Evolutionary conservation across 208 protist species (phyloP).

Genomic region (Trypanosoma boissoni): DNA sequence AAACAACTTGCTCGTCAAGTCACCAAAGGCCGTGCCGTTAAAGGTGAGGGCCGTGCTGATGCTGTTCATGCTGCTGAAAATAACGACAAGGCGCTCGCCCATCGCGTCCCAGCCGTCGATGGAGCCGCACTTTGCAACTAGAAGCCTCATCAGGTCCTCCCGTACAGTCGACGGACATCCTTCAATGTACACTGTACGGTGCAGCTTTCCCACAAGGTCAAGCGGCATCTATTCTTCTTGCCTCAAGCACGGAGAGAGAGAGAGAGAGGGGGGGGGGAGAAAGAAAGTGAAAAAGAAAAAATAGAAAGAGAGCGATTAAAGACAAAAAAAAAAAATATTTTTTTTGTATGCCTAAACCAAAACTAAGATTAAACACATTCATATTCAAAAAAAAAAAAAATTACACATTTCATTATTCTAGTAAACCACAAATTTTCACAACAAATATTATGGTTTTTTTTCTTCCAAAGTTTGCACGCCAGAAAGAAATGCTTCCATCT

Average conservation of each 20-base stretch:
- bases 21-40: constrained; percentile 69
- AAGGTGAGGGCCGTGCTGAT: constrained; percentile 80
- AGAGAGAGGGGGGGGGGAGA: neutral
- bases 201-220: constrained; percentile 80
- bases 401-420: too few species aligned
- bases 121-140: constrained; percentile 64
- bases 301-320: neutral
- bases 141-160: constrained; percentile 70
- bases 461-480: too few species aligned
- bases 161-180: constrained; percentile 46
- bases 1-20: constrained; percentile 50
- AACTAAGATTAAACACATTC: too few species aligned
- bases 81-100: constrained; percentile 48
- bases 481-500: too few species aligned
- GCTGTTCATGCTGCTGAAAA: constrained; percentile 83
- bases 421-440: too few species aligned
- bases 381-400: too few species aligned
- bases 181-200: constrained; percentile 83
- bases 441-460: too few species aligned
- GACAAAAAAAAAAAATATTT: neutral
- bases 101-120: constrained; percentile 81
- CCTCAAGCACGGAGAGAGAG: too few species aligned
- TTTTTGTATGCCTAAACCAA: neutral
- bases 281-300: neutral
- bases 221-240: constrained; percentile 44